These are phyloP conservation scores for Rhipidocladum racemiflorum DNA, from an alignment of 176 grass and related monocot genomes.

Conservation along the genomic window DNA sequence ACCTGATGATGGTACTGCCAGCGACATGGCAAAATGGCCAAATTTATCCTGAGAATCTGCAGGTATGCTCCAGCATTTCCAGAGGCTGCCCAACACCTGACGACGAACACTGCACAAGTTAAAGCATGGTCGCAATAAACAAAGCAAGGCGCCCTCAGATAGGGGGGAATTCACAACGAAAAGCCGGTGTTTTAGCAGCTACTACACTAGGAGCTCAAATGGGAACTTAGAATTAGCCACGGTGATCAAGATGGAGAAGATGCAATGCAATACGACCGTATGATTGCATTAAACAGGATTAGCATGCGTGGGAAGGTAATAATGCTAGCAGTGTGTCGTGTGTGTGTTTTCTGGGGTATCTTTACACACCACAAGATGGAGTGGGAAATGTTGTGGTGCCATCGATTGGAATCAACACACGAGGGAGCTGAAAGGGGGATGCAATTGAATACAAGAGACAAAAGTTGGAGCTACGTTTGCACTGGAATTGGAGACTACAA, in stretches of 20 bases:
- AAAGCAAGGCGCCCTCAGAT: background rate
- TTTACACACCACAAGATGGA: background rate
- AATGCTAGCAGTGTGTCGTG: background rate
- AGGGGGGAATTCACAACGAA: background rate
- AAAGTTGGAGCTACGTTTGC: constrained; percentile 35
- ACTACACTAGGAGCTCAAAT: background rate
- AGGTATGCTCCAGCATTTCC: background rate
- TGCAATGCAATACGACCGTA: constrained; percentile 15
- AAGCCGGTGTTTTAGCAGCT: background rate
- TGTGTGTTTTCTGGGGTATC: background rate
- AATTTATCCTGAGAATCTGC: background rate
- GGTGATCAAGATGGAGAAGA: background rate
- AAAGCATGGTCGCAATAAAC: background rate
- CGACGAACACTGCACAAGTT: background rate
- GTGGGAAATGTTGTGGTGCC: background rate
- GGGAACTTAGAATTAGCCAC: background rate
- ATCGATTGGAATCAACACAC: constrained; percentile 41
- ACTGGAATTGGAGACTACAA: constrained; percentile 28
- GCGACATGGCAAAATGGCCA: constrained; percentile 22
- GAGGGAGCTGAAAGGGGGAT: background rate
- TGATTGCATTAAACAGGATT: constrained; percentile 38
- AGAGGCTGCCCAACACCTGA: background rate
- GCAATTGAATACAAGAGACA: constrained; percentile 50
- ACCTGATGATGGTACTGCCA: background rate
- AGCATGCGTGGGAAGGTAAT: constrained; percentile 34